A percentile compares a stretch with the other conserved stretches of the same genome.
Evolutionary conservation across 257 asterid genomes (phyloP).

Genomic region (Solanum paucissectum): DNA sequence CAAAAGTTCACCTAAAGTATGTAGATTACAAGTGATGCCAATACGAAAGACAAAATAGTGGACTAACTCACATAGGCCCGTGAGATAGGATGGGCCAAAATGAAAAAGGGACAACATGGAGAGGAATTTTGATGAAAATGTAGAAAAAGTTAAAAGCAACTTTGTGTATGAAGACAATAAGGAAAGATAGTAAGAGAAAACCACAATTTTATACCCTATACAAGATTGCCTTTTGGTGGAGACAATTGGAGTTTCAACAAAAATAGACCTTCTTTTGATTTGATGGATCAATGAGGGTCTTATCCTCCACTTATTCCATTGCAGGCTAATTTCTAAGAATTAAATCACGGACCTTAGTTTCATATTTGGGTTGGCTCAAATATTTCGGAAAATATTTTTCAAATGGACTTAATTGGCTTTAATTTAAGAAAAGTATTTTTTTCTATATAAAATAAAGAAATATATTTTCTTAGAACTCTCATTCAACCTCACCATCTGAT

Average conservation of each 20-base stretch:
- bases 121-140: constrained; percentile 9
- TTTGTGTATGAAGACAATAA: not conserved
- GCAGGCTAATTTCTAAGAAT: not conserved
- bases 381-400: not conserved
- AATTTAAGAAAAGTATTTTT: not conserved
- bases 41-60: not conserved
- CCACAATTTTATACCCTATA: not conserved
- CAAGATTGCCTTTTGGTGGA: not conserved
- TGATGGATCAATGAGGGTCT: constrained; percentile 10
- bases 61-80: not conserved
- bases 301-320: not conserved
- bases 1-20: not conserved
- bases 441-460: not conserved
- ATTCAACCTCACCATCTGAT: not conserved
- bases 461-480: not conserved
- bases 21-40: not conserved
- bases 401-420: not conserved
- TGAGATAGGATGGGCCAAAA: not conserved
- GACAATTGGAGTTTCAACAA: constrained; percentile 11
- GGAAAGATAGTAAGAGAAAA: not conserved
- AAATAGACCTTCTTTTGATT: constrained; percentile 7
- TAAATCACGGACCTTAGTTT: not conserved
- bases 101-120: not conserved
- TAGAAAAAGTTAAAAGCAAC: not conserved
- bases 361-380: not conserved